These are phyloP conservation scores for Ganoderma sinense DNA, from an alignment of 1,284 basidiomycete genomes.

Conservation along the genomic window DNA sequence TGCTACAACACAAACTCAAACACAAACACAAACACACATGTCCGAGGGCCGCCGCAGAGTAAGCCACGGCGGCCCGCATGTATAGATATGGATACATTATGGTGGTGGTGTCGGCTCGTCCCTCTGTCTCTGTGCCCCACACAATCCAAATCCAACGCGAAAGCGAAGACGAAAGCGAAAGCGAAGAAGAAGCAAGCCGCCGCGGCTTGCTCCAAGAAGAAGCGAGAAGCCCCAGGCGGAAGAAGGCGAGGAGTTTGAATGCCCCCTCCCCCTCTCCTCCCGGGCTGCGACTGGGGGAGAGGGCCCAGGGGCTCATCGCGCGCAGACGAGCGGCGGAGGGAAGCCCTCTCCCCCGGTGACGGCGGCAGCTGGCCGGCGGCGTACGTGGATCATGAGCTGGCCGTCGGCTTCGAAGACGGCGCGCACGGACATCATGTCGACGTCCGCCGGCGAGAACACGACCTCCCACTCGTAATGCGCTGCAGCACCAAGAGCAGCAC, in stretches of 20 bases:
- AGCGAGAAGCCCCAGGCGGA: not conserved
- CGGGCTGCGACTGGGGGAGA: not conserved
- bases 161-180: not conserved
- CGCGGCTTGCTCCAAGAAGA: not conserved
- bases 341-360: not conserved
- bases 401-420: slow-evolving; percentile 35
- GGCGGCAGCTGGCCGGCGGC: slow-evolving; percentile 12
- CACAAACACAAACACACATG: not conserved
- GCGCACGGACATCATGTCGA: slow-evolving; percentile 37
- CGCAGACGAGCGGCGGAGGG: slow-evolving; percentile 15
- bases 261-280: too few species aligned
- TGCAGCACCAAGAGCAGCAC: slow-evolving; percentile 14
- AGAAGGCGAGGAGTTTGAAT: not conserved
- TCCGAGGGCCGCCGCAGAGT: not conserved
- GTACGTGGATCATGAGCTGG: slow-evolving; percentile 35
- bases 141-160: not conserved
- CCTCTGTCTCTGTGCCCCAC: not conserved
- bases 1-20: not conserved
- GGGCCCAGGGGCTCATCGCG: slow-evolving; percentile 2
- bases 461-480: slow-evolving; percentile 42
- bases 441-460: slow-evolving; percentile 38
- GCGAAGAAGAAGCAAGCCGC: not conserved
- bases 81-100: slow-evolving; percentile 16
- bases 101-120: not conserved
- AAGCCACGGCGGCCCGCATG: not conserved